Evolutionary conservation across 139 green algal species (phyloP), one percentile per base, ranked within the genome.

Genomic region (Coelastrella sp.): DNA sequence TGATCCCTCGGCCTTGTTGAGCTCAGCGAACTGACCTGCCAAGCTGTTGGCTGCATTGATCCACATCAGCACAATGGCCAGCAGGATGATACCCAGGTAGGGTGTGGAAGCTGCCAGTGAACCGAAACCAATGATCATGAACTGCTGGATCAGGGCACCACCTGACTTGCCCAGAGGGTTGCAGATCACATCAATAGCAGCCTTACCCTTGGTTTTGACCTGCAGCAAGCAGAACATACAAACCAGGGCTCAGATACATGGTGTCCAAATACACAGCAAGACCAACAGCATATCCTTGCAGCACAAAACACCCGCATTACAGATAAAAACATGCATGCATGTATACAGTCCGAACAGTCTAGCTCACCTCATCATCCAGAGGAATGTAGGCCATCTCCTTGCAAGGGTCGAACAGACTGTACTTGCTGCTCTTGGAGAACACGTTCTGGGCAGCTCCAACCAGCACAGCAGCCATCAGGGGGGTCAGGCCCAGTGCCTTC

Each of bases 361-460:
- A 2, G 11, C 67, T 57, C 72, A 81, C 74, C 94, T 99, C 97
- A 40, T 94, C 86, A 78, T 99, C 97, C 79, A 99, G 91, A 35
- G 97, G 97, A 66, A 99, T 99, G 94, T 99, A 99, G 2, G 96
- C 97, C 95, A 99, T 99, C 93, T 99, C 97, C 93, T 99, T 99
- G 96, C 97, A 99, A 64, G 97, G 97, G 92, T 99, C 97, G 86
- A 99, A 99, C 76, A 99, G 94, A 32, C 66, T 95, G 94, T 99
- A 99, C 94, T 99, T 99, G 91, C 95, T 92, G 48, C 88, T 93
- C 94, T 98, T 98, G 86, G 92, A 97, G 94, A 99, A 99, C 74
- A 99, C 96, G 93, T 99, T 99, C 92, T 99, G 96, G 5, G 95
- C 96, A 17, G 96, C 97, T 50, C 97, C 97, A 7, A 99, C 96